Evolutionary conservation across 352 stramenopile species (phyloP), one percentile per base, ranked within the genome.

Genomic region (Pythium grandisporangium): DNA sequence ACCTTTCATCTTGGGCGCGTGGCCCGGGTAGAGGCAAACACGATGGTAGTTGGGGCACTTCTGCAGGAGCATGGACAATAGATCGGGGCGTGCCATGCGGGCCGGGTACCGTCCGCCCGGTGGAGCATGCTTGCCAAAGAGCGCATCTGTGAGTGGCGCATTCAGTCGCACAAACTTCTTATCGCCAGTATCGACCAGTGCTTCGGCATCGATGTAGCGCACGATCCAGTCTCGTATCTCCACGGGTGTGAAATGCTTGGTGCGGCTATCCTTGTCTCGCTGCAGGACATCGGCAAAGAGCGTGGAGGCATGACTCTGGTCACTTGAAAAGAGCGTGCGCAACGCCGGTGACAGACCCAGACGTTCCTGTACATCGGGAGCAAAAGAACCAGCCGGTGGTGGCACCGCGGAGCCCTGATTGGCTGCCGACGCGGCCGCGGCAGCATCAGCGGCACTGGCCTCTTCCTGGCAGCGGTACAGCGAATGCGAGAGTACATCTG

Each of bases 141-240:
- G 44, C 1, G 73, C 73, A 45, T 93, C 79, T 0, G 71, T 89
- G 7, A 93, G 54, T 3, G 58, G 47, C 5, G 54, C 70, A 25
- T 93, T 71, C 6, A 93, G 48, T 12, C 58, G 59, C 23, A 89
- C 66, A 36, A 74, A 85, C 43, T 84, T 83, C 26, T 80, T 75
- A 51, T 93, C 72, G 6, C 38, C 46, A 26, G 48, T 16, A 19
- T 90, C 72, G 3, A 84, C 66, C 1, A 93, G 63, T 2, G 37
- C 52, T 44, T 72, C 58, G 2, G 55, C 59, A 25, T 83, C 59
- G 33, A 89, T 66, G 51, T 86, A 93, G 12, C 66, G 52, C 30
- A 49, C 61, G 14, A 89, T 61, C 19, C 81, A 48, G 16, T 82
- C 66, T 7, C 74, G 74, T 14, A 90, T 57, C 25, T 87, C 67